phyloP scores from a whole-genome alignment of 2,329 filamentous ascomycete species.

The Albifimbria verrucaria region DNA sequence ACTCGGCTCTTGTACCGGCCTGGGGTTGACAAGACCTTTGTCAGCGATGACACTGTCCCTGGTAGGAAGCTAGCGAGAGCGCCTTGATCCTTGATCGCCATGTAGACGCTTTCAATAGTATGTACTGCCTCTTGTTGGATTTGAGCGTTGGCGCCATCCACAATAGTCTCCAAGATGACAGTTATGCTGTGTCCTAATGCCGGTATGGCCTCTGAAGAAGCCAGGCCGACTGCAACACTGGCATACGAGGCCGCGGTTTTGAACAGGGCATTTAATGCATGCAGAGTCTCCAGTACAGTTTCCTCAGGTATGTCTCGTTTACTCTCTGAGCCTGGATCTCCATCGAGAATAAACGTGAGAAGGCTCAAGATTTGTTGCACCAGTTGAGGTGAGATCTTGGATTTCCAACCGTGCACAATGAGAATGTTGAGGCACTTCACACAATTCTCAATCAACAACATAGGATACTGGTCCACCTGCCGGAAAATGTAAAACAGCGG shows the following conservation, averaged over 20 bases:
- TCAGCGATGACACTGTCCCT: slow-evolving; percentile 78
- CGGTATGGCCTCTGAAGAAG: slow-evolving; percentile 62
- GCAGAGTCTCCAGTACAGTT: slow-evolving; percentile 66
- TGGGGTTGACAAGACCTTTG: slow-evolving; percentile 69
- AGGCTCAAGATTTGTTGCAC: slow-evolving; percentile 83
- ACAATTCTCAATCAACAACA: slow-evolving; percentile 70
- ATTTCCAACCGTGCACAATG: slow-evolving; percentile 75
- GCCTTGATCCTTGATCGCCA: slow-evolving; percentile 66
- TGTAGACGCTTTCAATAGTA: slow-evolving; percentile 60
- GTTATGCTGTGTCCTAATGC: slow-evolving; percentile 80
- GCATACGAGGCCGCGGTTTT: slow-evolving; percentile 51
- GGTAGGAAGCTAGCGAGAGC: slow-evolving; percentile 83
- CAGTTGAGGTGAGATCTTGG: slow-evolving; percentile 65
- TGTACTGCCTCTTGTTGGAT: slow-evolving; percentile 69
- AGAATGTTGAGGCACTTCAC: slow-evolving; percentile 73
- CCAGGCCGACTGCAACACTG: slow-evolving; percentile 45
- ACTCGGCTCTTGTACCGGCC: slow-evolving; percentile 55
- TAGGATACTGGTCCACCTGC: slow-evolving; percentile 67
- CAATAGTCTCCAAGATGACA: slow-evolving; percentile 71
- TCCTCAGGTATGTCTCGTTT: slow-evolving; percentile 63
- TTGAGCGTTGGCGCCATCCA: slow-evolving; percentile 59
- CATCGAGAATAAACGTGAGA: slow-evolving; percentile 76
- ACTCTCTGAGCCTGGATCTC: slow-evolving; percentile 53
- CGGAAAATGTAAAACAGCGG: slow-evolving; percentile 85
- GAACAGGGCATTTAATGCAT: slow-evolving; percentile 66